Evolutionary conservation across 78 protist species (phyloP).

Genomic region (Dictyostelium discoideum): dicty_2.7 NC_007088.5:3104001-3104500

Average conservation of each 20-base stretch:
- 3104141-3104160: slow-evolving; percentile 3
- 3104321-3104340: no score
- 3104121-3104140: neutral
- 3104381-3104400: neutral
- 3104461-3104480: neutral
- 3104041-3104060: neutral
- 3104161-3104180: slow-evolving; percentile 7
- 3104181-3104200: neutral
- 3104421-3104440: neutral
- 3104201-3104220: neutral
- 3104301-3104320: no score
- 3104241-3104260: neutral
- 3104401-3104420: neutral
- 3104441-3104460: slow-evolving; percentile 1
- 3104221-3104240: neutral
- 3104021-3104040: neutral
- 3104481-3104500: neutral
- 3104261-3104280: neutral
- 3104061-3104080: neutral
- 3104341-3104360: no score
- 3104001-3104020: neutral
- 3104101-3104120: neutral
- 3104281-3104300: neutral
- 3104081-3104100: neutral
- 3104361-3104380: no score